These are phyloP conservation scores for Trichocomaceae sp. DNA, from an alignment of 2,329 filamentous ascomycete species.

Conservation along the genomic window DNA sequence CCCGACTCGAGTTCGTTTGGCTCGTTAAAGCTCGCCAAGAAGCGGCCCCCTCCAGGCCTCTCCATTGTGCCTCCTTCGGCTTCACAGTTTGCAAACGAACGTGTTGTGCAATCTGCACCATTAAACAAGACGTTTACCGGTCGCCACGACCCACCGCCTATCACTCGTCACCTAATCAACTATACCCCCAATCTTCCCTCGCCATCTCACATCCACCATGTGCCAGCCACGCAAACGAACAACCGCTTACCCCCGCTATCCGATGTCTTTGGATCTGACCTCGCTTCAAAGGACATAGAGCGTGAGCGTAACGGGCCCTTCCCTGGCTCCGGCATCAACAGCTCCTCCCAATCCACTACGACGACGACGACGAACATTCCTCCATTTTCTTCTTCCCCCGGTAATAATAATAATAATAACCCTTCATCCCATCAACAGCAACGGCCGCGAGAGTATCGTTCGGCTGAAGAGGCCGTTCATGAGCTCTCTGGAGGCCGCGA, in stretches of 20 bases:
- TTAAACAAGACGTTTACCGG: slow-evolving; percentile 93
- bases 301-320: slow-evolving; percentile 30
- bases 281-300: slow-evolving; percentile 44
- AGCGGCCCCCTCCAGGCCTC: slow-evolving; percentile 70
- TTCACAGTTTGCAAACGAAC: slow-evolving; percentile 84
- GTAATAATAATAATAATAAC: slow-evolving; percentile 23
- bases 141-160: slow-evolving; percentile 68
- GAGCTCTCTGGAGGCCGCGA: slow-evolving; percentile 86
- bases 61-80: slow-evolving; percentile 94
- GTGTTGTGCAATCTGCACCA: slow-evolving; percentile 93
- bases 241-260: slow-evolving; percentile 91
- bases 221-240: slow-evolving; percentile 78
- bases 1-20: slow-evolving; percentile 40
- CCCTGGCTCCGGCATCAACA: slow-evolving; percentile 58
- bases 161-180: slow-evolving; percentile 71
- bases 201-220: slow-evolving; percentile 84
- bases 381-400: slow-evolving; percentile 68
- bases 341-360: slow-evolving; percentile 57
- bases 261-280: slow-evolving; percentile 80
- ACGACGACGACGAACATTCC: slow-evolving; percentile 56
- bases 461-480: slow-evolving; percentile 89
- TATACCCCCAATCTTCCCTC: slow-evolving; percentile 76
- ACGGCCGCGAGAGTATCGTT: slow-evolving; percentile 80
- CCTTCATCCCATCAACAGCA: slow-evolving; percentile 44
- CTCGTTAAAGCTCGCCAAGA: slow-evolving; percentile 34